Percentiles rank a stretch among this genome's conserved stretches.
Evolutionary conservation across 2,329 filamentous ascomycete genomes (phyloP).

Genomic region (Hymenoscyphus repandus): DNA sequence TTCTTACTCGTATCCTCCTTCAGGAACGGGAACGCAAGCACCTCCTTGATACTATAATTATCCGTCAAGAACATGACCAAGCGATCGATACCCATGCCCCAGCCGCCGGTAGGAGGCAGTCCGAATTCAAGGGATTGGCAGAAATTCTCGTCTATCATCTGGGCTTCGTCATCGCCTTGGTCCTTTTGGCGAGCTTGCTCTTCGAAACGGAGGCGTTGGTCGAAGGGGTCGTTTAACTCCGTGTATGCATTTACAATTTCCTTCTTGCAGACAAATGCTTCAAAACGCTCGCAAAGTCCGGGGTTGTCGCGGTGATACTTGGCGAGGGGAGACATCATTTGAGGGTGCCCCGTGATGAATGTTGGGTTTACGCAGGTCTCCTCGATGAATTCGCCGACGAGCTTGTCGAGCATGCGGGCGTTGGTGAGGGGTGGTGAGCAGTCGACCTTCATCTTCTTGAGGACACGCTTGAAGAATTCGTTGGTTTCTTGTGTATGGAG

Average conservation of each 20-base stretch:
- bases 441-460: slow-evolving; percentile 86
- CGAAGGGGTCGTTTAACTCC: slow-evolving; percentile 95
- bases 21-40: slow-evolving; percentile 96
- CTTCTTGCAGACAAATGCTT: slow-evolving; percentile 95
- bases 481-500: slow-evolving; percentile 85
- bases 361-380: slow-evolving; percentile 90
- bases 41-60: slow-evolving; percentile 94
- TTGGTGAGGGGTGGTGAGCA: slow-evolving; percentile 90
- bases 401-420: slow-evolving; percentile 91
- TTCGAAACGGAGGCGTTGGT: slow-evolving; percentile 86
- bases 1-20: slow-evolving; percentile 65
- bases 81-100: slow-evolving; percentile 93
- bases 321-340: slow-evolving; percentile 92
- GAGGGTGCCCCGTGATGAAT: slow-evolving; percentile 79
- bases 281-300: slow-evolving; percentile 93
- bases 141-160: slow-evolving; percentile 94
- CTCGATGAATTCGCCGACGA: slow-evolving; percentile 92
- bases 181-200: slow-evolving; percentile 96
- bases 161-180: slow-evolving; percentile 94
- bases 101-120: slow-evolving; percentile 89
- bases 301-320: slow-evolving; percentile 82
- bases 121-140: slow-evolving; percentile 84
- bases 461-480: slow-evolving; percentile 75
- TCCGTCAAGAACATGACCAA: slow-evolving; percentile 94
- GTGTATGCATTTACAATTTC: slow-evolving; percentile 95